Base-by-base conservation (phyloP, 192 early-diverging fungal species). In the Coemansia sp. region DNA sequence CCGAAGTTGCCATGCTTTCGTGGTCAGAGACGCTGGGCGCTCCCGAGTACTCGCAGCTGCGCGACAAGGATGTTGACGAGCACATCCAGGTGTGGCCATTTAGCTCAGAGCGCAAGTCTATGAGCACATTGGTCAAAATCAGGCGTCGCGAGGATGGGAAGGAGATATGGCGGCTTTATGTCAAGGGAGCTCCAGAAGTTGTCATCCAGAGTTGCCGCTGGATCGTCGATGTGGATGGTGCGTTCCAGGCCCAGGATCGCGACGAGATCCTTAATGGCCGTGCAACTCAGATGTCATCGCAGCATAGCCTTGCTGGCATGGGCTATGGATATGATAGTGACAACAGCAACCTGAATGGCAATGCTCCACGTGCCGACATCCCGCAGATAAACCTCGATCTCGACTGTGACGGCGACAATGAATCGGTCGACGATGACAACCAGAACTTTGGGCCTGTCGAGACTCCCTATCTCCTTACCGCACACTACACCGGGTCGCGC, bases 111-210 rank as follows among this genome's bases (percentile, higher is more conserved):
- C 87, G 90, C 54, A 99, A 99, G 78, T 81, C 91, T 9, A 98
- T 98, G 96, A 87, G 88, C 23, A 92, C 93, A 6, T 75, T 97
- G 8, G 82, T 94, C 57, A 81, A 84, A 38, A 70, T 88, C 30
- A 71, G 75, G 28, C 81, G 80, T 23, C 72, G 75, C 25, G 78
- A 79, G 38, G 74, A 81, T 17, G 62, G 69, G 0, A 82, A 87
- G 70, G 57, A 65, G 17, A 79, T 83, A 23, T 89, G 86, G 60
- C 89, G 90, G 19, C 73, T 96, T 48, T 92, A 89, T 68, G 88
- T 94, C 65, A 99, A 99, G 83, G 97, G 97, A 38, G 97, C 97
- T 1, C 88, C 91, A 6, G 93, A 96, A 73, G 84, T 94, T 41
- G 79, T 98, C 10, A 74, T 98, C 34, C 72, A 79, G 50, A 73